Base-by-base conservation (phyloP, 371 early-diverging fungal species). In the Rhizopus delemar region DNA sequence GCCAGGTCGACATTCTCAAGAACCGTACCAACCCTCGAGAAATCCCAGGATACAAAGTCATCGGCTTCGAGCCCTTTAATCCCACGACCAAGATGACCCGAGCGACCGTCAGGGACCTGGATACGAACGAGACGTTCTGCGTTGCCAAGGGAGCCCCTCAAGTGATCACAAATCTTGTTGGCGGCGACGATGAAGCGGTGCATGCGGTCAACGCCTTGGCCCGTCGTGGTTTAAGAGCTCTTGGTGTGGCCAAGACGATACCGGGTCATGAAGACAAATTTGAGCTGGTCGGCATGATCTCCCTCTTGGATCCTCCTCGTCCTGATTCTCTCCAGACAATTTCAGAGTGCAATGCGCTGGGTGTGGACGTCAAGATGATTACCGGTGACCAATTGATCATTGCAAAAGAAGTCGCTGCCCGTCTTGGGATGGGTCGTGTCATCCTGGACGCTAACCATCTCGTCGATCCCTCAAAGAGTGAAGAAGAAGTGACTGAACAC, bases 61-160 rank as follows among this genome's bases (percentile, higher is more conserved):
- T 86, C 36, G 81, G 85, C 13, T 96, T 95, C 80, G 74, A 90
- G 39, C 97, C 97, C 5, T 96, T 96, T 82, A 92, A 96, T 73
- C 95, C 97, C 8, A 82, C 84, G 5, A 87, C 91, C 64, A 96
- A 95, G 74, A 86, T 91, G 78, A 93, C 96, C 15, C 90, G 90
- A 74, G 94, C 95, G 50, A 93, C 91, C 8, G 87, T 94, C 41
- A 75, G 82, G 59, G 82, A 92, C 63, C 62, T 80, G 45, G 71
- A 88, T 8, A 89, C 89, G 16, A 82, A 81, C 52, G 80, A 88
- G 64, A 69, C 75, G 15, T 96, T 93, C 83, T 81, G 87, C 60
- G 90, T 90, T 34, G 93, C 93, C 65, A 96, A 96, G 81, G 97
- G 97, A 58, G 96, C 97, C 33, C 97, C 96, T 33, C 95, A 93